These are phyloP conservation scores for Metschnikowia chrysomelidarum DNA, from an alignment of 805 yeast species.

Conservation along the genomic window DNA sequence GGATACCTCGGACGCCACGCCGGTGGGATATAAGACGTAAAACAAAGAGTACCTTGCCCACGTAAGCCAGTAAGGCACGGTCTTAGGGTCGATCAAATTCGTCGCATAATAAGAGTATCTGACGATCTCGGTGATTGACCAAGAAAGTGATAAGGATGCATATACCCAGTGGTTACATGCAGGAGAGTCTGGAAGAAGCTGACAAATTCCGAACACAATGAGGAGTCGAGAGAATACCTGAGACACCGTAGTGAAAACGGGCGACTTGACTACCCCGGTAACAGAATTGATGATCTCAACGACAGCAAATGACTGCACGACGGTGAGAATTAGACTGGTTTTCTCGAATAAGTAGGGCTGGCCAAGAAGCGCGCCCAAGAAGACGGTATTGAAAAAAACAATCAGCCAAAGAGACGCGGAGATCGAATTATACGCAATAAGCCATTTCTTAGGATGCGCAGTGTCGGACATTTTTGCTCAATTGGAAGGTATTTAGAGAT, in stretches of 20 bases:
- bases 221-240: conserved; percentile 86
- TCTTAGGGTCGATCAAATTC: conserved; percentile 48
- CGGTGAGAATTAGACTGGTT: conserved; percentile 56
- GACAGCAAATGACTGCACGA: conserved; percentile 75
- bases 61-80: conserved; percentile 57
- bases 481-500: too few species aligned
- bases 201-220: conserved; percentile 79
- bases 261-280: conserved; percentile 80
- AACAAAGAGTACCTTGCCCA: conserved; percentile 83
- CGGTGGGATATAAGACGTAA: conserved; percentile 81
- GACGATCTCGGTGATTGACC: conserved; percentile 94
- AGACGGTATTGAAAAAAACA: conserved; percentile 39
- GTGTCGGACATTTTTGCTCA: too few species aligned
- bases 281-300: conserved; percentile 79
- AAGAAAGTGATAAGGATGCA: conserved; percentile 68
- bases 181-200: conserved; percentile 68
- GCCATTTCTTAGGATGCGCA: conserved; percentile 33
- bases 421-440: conserved; percentile 41
- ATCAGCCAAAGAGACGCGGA: conserved; percentile 44
- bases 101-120: conserved; percentile 87
- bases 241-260: conserved; percentile 75
- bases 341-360: conserved; percentile 65
- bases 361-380: conserved; percentile 42
- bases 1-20: conserved; percentile 80
- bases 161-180: conserved; percentile 61